Evolutionary conservation across 805 yeast species (phyloP).

Genomic region (Pichia kluyveri): DNA sequence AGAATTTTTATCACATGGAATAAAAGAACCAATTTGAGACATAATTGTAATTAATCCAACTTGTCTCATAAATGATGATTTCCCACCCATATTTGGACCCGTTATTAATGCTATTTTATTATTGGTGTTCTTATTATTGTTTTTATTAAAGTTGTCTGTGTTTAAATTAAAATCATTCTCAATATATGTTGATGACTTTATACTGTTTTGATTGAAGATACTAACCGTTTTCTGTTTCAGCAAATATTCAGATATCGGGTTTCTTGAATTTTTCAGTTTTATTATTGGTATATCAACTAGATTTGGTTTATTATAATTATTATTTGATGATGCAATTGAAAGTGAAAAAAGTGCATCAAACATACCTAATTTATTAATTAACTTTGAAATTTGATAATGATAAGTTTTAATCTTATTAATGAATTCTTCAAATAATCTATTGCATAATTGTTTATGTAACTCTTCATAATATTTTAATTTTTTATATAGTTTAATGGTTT

Average conservation of each 20-base stretch:
- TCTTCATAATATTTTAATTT: constrained; percentile 55
- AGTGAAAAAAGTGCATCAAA: constrained; percentile 65
- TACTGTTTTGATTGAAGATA: neutral
- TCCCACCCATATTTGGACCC: constrained; percentile 89
- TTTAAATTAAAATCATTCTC: constrained; percentile 54
- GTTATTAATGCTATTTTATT: constrained; percentile 59
- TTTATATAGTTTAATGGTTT: constrained; percentile 40
- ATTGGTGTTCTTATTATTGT: constrained; percentile 16
- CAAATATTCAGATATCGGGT: constrained; percentile 24
- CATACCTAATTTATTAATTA: constrained; percentile 40
- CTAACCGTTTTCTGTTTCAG: constrained; percentile 1
- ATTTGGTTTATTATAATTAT: constrained; percentile 40
- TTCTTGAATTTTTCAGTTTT: constrained; percentile 44
- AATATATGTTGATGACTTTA: constrained; percentile 35
- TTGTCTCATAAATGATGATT: constrained; percentile 67
- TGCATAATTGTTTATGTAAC: constrained; percentile 35
- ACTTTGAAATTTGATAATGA: constrained; percentile 30
- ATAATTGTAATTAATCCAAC: constrained; percentile 61
- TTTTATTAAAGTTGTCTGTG: neutral
- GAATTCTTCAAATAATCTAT: constrained; percentile 36
- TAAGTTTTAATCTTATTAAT: constrained; percentile 30
- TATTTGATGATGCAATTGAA: constrained; percentile 45
- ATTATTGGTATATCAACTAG: constrained; percentile 40
- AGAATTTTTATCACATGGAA: constrained; percentile 54
- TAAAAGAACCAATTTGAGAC: constrained; percentile 70